Base-by-base conservation (phyloP, 1,284 basidiomycete genomes). In the Ustilago tritici region DNA sequence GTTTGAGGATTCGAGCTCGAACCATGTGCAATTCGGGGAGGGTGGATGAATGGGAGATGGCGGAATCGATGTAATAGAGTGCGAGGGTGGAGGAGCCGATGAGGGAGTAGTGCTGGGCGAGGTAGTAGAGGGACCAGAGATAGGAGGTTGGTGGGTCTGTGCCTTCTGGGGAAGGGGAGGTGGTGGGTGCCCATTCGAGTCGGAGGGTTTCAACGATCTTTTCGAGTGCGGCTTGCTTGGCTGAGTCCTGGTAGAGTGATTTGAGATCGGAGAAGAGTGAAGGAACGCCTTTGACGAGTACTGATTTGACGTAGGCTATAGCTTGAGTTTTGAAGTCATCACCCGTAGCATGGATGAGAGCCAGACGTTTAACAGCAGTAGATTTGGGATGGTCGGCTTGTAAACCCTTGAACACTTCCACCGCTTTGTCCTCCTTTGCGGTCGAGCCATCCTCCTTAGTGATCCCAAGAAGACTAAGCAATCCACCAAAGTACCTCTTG, bases 261-360 rank as follows among this genome's bases (percentile, higher is more conserved):
- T 98, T 98, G 86, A 99, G 85, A 86, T 98, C 95, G 32, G 92
- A 92, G 84, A 98, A 99, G 8, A 99, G 89, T 3, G 95, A 98
- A 2, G 97, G 97, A 35, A 99, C 90, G 70, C 95, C 96, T 80
- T 94, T 94, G 64, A 90, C 89, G 15, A 99, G 88, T 9, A 91
- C 93, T 3, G 88, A 88, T 19, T 90, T 86, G 57, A 98, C 87
- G 87, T 99, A 98, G 2, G 89, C 87, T 60, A 89, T 89, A 2
- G 90, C 91, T 19, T 93, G 89, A 31, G 89, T 86, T 58, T 88
- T 89, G 88, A 99, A 98, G 14, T 90, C 91, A 89, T 82, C 73
- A 9, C 74, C 77, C 3, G 75, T 56, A 7, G 78, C 73, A 35
- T 73, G 68, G 40, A 72, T 54, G 49, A 85, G 77, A 23, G 81